phyloP scores from a whole-genome alignment of 352 stramenopile genomes.

The Stramenopiles sp. region DNA sequence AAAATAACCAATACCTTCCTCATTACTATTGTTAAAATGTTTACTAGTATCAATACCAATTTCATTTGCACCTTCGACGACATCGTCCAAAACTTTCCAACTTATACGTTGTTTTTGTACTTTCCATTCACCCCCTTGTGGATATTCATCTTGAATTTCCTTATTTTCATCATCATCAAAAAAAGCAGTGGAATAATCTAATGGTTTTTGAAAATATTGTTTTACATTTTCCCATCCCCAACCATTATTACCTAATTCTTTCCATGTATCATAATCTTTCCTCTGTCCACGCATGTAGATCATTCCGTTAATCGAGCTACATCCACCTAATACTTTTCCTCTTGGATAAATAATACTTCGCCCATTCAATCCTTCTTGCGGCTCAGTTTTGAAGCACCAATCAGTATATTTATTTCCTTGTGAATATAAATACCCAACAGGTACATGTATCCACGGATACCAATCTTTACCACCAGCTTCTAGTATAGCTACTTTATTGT shows the following conservation, averaged over 20 bases:
- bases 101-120: slow-evolving; percentile 46
- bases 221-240: slow-evolving; percentile 29
- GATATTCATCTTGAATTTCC: slow-evolving; percentile 49
- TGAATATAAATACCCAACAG: slow-evolving; percentile 55
- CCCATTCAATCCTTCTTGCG: slow-evolving; percentile 46
- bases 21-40: slow-evolving; percentile 23
- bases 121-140: slow-evolving; percentile 48
- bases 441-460: slow-evolving; percentile 71
- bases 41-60: slow-evolving; percentile 59
- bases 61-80: slow-evolving; percentile 41
- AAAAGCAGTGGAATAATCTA: slow-evolving; percentile 47
- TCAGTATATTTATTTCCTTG: slow-evolving; percentile 56
- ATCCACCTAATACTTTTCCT: slow-evolving; percentile 57
- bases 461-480: slow-evolving; percentile 64
- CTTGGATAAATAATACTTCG: slow-evolving; percentile 44
- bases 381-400: slow-evolving; percentile 50
- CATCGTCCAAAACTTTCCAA: slow-evolving; percentile 67
- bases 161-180: slow-evolving; percentile 57
- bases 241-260: slow-evolving; percentile 35
- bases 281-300: slow-evolving; percentile 64
- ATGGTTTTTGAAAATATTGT: background rate
- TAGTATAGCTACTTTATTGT: slow-evolving; percentile 59
- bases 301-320: slow-evolving; percentile 65
- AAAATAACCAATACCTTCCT: background rate
- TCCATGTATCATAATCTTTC: slow-evolving; percentile 61